These are phyloP conservation scores for Cercospora zeae-maydis DNA, from an alignment of 2,329 filamentous ascomycete genomes.

Conservation along the genomic window DNA sequence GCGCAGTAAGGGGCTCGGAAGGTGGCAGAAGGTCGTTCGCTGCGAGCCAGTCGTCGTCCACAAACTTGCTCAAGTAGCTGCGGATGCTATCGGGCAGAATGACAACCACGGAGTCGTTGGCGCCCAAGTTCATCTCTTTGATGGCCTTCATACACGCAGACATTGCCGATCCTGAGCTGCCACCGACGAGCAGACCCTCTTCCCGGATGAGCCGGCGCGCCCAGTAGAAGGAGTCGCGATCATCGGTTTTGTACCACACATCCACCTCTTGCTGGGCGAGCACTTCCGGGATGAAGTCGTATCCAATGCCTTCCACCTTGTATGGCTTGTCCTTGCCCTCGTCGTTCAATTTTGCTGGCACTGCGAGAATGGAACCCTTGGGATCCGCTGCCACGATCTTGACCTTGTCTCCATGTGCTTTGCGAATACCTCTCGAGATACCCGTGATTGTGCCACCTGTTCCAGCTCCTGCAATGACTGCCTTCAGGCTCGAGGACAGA, in stretches of 20 bases:
- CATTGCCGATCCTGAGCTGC: conserved; percentile 89
- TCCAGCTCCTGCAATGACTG: conserved; percentile 84
- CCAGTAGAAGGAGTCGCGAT: conserved; percentile 83
- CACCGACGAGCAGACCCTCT: conserved; percentile 89
- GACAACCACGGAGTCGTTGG: conserved; percentile 85
- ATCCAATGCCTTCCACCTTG: conserved; percentile 98
- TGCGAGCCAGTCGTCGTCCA: conserved; percentile 97
- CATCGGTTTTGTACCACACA: conserved; percentile 98
- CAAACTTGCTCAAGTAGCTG: conserved; percentile 97
- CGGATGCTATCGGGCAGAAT: conserved; percentile 93
- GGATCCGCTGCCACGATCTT: conserved; percentile 93
- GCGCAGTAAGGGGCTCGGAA: conserved; percentile 47
- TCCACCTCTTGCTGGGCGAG: conserved; percentile 76
- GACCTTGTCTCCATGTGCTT: conserved; percentile 72
- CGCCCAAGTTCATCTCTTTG: conserved; percentile 70
- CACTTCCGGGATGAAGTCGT: conserved; percentile 96
- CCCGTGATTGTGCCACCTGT: conserved; percentile 96
- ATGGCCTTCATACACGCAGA: conserved; percentile 73
- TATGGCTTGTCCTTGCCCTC: conserved; percentile 79
- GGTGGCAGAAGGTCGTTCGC: conserved; percentile 85
- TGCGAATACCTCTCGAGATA: conserved; percentile 76
- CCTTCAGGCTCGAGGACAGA: conserved; percentile 66
- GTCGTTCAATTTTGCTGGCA: conserved; percentile 75
- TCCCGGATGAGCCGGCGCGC: conserved; percentile 89
- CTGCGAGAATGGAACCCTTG: conserved; percentile 81